phyloP scores from a whole-genome alignment of 768 basidiomycete genomes.

The Kwoniella dendrophila region DNA sequence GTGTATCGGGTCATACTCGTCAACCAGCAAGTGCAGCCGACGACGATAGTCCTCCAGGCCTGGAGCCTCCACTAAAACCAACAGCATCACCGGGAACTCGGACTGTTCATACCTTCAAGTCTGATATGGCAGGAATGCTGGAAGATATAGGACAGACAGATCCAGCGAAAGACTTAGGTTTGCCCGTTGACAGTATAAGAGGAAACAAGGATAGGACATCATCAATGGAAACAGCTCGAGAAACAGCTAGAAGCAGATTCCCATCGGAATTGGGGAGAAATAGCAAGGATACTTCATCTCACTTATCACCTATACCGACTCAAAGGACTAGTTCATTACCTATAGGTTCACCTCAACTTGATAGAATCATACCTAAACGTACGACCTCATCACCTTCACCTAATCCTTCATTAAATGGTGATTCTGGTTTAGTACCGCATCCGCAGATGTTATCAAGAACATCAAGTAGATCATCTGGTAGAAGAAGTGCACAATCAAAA shows the following conservation, averaged over 20 bases:
- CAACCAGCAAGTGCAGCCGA: conserved; percentile 28
- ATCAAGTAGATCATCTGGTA: conserved; percentile 18
- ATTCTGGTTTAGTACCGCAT: conserved; percentile 8
- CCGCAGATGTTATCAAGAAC: conserved; percentile 2
- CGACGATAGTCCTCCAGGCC: conserved; percentile 19
- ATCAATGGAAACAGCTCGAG: conserved; percentile 18
- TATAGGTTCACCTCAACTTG: neutral
- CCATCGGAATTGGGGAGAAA: conserved; percentile 23
- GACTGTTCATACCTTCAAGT: conserved; percentile 32
- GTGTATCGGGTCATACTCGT: conserved; percentile 23
- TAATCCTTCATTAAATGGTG: conserved; percentile 9
- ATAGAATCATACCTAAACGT: conserved; percentile 12
- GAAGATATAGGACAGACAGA: conserved; percentile 45
- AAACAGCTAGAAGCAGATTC: conserved; percentile 5
- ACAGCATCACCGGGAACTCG: conserved; percentile 13
- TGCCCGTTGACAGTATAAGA: conserved; percentile 41
- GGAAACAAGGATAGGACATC: neutral
- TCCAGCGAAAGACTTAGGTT: conserved; percentile 47
- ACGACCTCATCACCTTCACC: conserved; percentile 26
- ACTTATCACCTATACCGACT: conserved; percentile 17
- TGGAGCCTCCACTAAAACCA: neutral
- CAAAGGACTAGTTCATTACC: conserved; percentile 33
- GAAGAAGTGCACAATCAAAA: neutral
- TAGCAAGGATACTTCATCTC: neutral
- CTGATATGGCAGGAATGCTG: conserved; percentile 47